Conservation (phyloP, 2,329 filamentous ascomycete species). For the Tolypocladium pustulatum region DNA sequence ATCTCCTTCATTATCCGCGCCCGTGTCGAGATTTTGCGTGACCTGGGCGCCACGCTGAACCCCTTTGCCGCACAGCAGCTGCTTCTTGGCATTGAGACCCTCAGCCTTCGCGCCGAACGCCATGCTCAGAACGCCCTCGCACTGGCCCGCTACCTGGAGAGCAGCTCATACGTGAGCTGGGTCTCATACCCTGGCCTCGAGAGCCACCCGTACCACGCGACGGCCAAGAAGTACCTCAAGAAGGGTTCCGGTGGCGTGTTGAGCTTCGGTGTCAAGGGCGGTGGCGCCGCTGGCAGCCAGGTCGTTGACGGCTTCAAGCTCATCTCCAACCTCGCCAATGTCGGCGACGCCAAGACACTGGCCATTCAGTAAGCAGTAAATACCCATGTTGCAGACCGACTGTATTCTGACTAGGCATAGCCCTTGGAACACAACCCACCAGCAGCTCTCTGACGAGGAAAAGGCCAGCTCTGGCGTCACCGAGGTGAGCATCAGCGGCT, state of each 20-base stretch:
- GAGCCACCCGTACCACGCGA: slow-evolving; percentile 67
- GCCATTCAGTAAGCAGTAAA: slow-evolving; percentile 57
- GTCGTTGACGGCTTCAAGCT: slow-evolving; percentile 92
- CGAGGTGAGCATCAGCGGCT: slow-evolving; percentile 36
- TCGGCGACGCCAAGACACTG: slow-evolving; percentile 89
- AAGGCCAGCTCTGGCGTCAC: slow-evolving; percentile 72
- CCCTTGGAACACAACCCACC: slow-evolving; percentile 90
- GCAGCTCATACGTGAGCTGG: slow-evolving; percentile 77
- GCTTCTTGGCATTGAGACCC: slow-evolving; percentile 78
- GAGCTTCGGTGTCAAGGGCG: slow-evolving; percentile 88
- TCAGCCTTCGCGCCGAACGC: slow-evolving; percentile 75
- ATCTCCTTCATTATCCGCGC: slow-evolving; percentile 76
- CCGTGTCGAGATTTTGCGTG: slow-evolving; percentile 81
- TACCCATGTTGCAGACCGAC: not conserved
- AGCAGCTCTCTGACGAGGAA: slow-evolving; percentile 80
- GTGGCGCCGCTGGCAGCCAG: slow-evolving; percentile 69
- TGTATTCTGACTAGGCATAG: slow-evolving; percentile 10
- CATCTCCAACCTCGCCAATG: slow-evolving; percentile 91
- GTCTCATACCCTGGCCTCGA: slow-evolving; percentile 86
- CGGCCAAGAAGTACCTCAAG: slow-evolving; percentile 79
- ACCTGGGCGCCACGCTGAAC: slow-evolving; percentile 73
- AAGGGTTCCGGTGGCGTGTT: slow-evolving; percentile 83
- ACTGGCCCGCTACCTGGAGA: slow-evolving; percentile 74
- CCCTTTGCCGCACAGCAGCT: slow-evolving; percentile 92
- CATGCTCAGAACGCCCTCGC: slow-evolving; percentile 76